Base-by-base conservation (phyloP, 2,329 filamentous ascomycete species). In the Diplodia mutila region DNA sequence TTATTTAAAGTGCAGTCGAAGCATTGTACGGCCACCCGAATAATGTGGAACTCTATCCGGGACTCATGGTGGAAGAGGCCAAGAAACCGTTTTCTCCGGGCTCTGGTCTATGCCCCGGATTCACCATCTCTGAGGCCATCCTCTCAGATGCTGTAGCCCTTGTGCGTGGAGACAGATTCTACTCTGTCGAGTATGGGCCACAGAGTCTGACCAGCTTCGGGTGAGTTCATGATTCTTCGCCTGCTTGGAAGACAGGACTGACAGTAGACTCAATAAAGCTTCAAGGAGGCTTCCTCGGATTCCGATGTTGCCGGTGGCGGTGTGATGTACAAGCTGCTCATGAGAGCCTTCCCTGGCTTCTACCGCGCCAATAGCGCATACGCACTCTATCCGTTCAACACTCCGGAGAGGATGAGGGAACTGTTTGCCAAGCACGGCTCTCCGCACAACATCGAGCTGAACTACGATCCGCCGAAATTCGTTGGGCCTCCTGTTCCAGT, bases 1-100 rank as follows among this genome's bases (percentile, higher is more conserved):
- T 54, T 5, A 57, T 11, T 1, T 8, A 14, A 37, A 32, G 16
- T n/a, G 37, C 39, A 55, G 77, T 77, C 5, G 76, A 85, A 81
- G 72, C 85, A 83, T 75, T 84, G 79, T 70, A 81, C 77, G 69
- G 85, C 79, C 74, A 87, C 84, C 76, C 77, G 29, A 76, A 80
- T 67, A 85, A 85, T 34, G 73, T 89, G 14, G 86, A 89, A 72
- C 76, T 89, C 7, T 88, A 88, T 70, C 86, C 86, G 2, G 86
- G 86, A 14, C 72, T 88, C 7, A 82, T 87, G 71, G 80, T 84
- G 9, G 86, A 89, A 74, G 81, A 83, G 65, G 80, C 85, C 16
- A 88, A 88, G 71, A 81, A 83, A 4, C 72, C 85, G 0, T 82
- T 85, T 73, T 67, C 86, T 9, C 71, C 81, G 6, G 81, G 82